Evolutionary conservation across 1,284 basidiomycete genomes (phyloP).

Genomic region (Neonothopanus nambi): DNA sequence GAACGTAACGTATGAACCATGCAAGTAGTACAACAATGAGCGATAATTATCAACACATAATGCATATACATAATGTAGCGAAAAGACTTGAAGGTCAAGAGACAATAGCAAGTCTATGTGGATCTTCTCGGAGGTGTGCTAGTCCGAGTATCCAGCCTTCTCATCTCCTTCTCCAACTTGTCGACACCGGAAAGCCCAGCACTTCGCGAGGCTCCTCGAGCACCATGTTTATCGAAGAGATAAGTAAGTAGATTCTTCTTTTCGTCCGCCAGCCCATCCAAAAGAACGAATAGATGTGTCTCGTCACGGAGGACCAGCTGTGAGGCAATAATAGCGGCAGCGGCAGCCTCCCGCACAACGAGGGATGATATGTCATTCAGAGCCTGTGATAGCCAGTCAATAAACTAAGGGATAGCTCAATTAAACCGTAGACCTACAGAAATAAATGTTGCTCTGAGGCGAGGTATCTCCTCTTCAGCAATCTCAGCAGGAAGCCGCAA

Average conservation of each 20-base stretch:
- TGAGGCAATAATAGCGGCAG: constrained; percentile 76
- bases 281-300: constrained; percentile 72
- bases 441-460: constrained; percentile 67
- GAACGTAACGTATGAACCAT: too few species aligned
- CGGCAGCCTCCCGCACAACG: constrained; percentile 78
- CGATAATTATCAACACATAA: neutral
- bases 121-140: constrained; percentile 54
- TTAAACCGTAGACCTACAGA: constrained; percentile 44
- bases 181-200: constrained; percentile 43
- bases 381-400: constrained; percentile 42
- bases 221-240: constrained; percentile 81
- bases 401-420: neutral
- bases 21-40: too few species aligned
- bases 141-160: constrained; percentile 70
- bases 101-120: neutral
- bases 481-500: constrained; percentile 77
- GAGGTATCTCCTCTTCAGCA: constrained; percentile 81
- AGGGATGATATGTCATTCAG: constrained; percentile 71
- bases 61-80: neutral
- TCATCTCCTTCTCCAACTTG: constrained; percentile 74
- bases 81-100: neutral
- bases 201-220: constrained; percentile 45
- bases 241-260: constrained; percentile 87
- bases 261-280: constrained; percentile 78
- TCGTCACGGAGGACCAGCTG: constrained; percentile 80